Conservation (phyloP, 257 asterid species). For the Henckelia pumila region DNA sequence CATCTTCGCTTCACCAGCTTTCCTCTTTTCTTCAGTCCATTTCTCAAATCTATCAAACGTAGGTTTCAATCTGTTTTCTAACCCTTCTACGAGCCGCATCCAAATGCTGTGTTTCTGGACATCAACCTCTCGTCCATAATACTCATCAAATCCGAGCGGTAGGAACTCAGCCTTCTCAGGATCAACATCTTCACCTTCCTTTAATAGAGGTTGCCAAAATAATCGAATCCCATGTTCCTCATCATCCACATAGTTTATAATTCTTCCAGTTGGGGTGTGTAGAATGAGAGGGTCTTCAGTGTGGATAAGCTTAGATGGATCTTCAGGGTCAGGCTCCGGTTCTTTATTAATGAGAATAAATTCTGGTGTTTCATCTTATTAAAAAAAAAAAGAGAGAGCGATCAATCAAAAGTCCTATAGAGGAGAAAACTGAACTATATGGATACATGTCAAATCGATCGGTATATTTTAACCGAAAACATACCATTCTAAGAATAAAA, state of each 20-base stretch:
- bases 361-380: slow-evolving; percentile 71
- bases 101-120: slow-evolving; percentile 33
- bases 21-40: slow-evolving; percentile 68
- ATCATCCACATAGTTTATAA: slow-evolving; percentile 80
- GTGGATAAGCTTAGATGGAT: slow-evolving; percentile 67
- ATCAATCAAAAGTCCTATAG: slow-evolving; percentile 13
- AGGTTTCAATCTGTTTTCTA: slow-evolving; percentile 39
- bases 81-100: slow-evolving; percentile 34
- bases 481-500: neutral
- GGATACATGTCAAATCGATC: slow-evolving; percentile 14
- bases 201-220: slow-evolving; percentile 72
- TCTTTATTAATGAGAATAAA: slow-evolving; percentile 73
- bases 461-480: neutral
- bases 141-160: slow-evolving; percentile 86
- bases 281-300: slow-evolving; percentile 81
- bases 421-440: neutral
- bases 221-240: slow-evolving; percentile 83
- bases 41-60: slow-evolving; percentile 43
- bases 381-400: slow-evolving; percentile 14
- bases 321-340: slow-evolving; percentile 88
- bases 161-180: slow-evolving; percentile 65
- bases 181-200: slow-evolving; percentile 58
- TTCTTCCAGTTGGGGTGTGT: slow-evolving; percentile 88
- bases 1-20: slow-evolving; percentile 43
- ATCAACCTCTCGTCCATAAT: slow-evolving; percentile 51